Evolutionary conservation across 257 asterid species (phyloP), one percentile per base, ranked within the genome.

Genomic region (Orobanche coerulescens): DNA sequence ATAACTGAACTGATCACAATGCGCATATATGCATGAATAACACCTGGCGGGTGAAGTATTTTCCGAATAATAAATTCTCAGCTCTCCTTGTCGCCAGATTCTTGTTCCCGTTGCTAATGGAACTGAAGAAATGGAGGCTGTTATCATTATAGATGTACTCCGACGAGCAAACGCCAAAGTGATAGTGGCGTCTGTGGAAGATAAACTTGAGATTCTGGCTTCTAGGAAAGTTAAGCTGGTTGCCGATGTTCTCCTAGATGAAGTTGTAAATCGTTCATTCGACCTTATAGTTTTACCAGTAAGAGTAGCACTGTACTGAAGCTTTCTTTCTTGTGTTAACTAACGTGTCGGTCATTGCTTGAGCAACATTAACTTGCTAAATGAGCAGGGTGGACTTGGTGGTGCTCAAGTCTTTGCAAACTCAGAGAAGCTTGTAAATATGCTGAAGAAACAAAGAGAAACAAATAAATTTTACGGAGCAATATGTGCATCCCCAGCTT

Each of bases 41-140:
- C 39, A 42, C 16, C 33, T 13, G 56, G 33, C 39, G 14, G 37
- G 40, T 57, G 62, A 14, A 36, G 13, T 37, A 10, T 33, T 33
- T 40, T 46, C 7, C 36, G 13, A 5, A 23, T 42, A 46, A 13
- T 58, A 30, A 50, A 65, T 6, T 64, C 6, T 36, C 1, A 16
- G 25, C 50, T 56, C 40, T 15, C 14, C 47, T 40, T 43, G 55
- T 30, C 51, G 28, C 50, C 75, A 92, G 98, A 83, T 92, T 76
- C 98, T 92, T 76, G 98, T 92, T 30, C 98, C 98, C 50, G 81
- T 92, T 74, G 98, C 96, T 18, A 76, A 88, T 74, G 98, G 98
- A 50, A 79, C 83, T 6, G 98, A 92, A 75, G 98, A 92, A 79
- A 88, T 92, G 95, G 98, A 92, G 77, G 95, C 98, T 63, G 80